Conservation (phyloP, 208 protist genomes). For the Novymonas esmeraldas region DNA sequence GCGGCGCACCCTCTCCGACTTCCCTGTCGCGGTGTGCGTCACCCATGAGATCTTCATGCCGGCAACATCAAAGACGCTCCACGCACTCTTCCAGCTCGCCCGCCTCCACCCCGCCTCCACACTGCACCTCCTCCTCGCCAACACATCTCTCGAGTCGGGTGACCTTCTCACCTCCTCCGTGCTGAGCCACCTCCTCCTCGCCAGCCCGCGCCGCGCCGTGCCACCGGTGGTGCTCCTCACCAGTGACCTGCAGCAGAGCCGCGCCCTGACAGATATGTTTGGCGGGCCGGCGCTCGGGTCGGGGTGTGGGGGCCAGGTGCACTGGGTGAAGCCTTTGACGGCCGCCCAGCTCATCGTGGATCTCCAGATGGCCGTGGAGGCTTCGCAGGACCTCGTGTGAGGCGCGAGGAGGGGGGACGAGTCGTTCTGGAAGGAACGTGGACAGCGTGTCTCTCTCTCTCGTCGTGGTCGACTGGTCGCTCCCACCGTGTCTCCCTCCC, state of each 20-base stretch:
- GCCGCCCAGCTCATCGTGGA: conserved; percentile 16
- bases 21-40: conserved; percentile 59
- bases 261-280: conserved; percentile 52
- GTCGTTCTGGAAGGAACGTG: no score
- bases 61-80: conserved; percentile 49
- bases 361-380: conserved; percentile 32
- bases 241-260: conserved; percentile 57
- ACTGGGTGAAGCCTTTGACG: conserved; percentile 19
- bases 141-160: conserved; percentile 65
- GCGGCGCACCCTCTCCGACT: conserved; percentile 33
- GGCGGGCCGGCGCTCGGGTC: conserved; percentile 17
- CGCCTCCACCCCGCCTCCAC: conserved; percentile 61
- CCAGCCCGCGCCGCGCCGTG: conserved; percentile 8
- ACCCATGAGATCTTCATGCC: conserved; percentile 82
- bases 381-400: conserved; percentile 13
- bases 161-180: conserved; percentile 56
- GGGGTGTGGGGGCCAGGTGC: conserved; percentile 20
- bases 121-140: conserved; percentile 69
- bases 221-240: conserved; percentile 79
- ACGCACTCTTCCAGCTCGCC: conserved; percentile 72
- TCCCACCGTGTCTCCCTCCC: no score
- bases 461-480: no score
- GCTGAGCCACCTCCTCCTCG: conserved; percentile 46
- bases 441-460: no score
- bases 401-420: neutral